Percentiles rank a stretch among this genome's conserved stretches.
Evolutionary conservation across 2,329 filamentous ascomycete genomes (phyloP).

Genomic region (Xylaria sp.): DNA sequence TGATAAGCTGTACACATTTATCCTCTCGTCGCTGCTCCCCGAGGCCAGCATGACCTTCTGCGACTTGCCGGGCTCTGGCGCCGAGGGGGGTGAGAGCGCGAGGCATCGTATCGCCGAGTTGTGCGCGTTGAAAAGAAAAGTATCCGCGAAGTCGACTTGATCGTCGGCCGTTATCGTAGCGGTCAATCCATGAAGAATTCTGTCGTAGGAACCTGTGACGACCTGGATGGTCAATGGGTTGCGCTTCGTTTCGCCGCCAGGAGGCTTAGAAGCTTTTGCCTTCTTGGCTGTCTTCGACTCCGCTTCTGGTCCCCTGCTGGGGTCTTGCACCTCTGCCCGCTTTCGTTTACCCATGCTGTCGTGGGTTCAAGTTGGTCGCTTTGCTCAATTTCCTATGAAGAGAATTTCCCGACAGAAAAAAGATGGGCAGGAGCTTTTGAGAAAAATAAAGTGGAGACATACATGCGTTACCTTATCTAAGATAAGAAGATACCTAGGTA

Average conservation of each 20-base stretch:
- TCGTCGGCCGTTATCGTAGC: constrained; percentile 62
- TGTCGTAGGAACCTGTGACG: constrained; percentile 90
- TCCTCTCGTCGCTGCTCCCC: constrained; percentile 88
- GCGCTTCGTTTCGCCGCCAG: constrained; percentile 28
- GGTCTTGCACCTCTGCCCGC: constrained; percentile 43
- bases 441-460: constrained; percentile 21
- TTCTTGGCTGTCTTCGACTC: constrained; percentile 27
- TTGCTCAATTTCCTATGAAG: constrained; percentile 7
- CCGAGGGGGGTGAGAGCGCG: constrained; percentile 77
- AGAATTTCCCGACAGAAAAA: constrained; percentile 7
- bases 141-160: constrained; percentile 76
- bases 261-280: constrained; percentile 29
- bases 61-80: constrained; percentile 59
- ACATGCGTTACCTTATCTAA: too few relatives aligned
- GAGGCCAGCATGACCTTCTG: constrained; percentile 89
- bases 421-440: neutral
- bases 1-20: constrained; percentile 92
- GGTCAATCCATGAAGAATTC: constrained; percentile 86
- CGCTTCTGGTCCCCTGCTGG: constrained; percentile 9
- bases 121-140: constrained; percentile 95
- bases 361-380: neutral
- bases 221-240: constrained; percentile 73
- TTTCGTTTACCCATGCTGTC: constrained; percentile 53
- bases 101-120: constrained; percentile 86
- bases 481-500: neutral